Base-by-base conservation (phyloP, 2,329 filamentous ascomycete genomes). In the Acrodontium crateriforme region DNA sequence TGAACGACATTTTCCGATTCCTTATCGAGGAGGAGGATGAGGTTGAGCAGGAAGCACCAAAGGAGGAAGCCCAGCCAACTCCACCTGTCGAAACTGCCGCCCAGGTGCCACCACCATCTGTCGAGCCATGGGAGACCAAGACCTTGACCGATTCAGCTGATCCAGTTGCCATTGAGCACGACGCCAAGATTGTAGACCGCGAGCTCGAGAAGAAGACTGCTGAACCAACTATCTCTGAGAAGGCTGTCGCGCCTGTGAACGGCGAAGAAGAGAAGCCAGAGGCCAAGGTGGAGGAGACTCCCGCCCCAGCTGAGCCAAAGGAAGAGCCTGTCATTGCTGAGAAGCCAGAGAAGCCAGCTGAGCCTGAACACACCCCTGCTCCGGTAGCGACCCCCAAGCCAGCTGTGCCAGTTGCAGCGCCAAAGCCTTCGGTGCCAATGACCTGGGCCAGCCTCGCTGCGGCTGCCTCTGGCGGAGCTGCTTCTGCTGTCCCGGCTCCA, bases 1-100 rank as follows among this genome's bases (percentile, higher is more conserved):
- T 98, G 46, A 98, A 98, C 58, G 89, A 98, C 52, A 93, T 98
- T 54, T 83, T 95, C 64, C 73, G 89, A 45, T 95, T 91, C 59
- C 75, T 98, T 41, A 74, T 78, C 40, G 82, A 89, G 37, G 80
- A 87, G 45, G 69, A 69, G 22, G 84, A 94, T 36, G 81, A 73
- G 44, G 59, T 63, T 25, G 58, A 63, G 16, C 56, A 61, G 52
- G 42, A 46, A 29, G 49, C 55, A 20, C 53, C 58, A 24, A 28
- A 54, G 32, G 44, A 54, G 11, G 49, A 53, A 8, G 30, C 34
- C 11, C 30, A 47, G 18, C 15, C 22, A 13, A 34, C 42, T 18
- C 50, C 57, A 26, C 54, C 58, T 23, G 29, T 38, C n/a, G 37
- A 50, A 28, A 37, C 36, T 10, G 34, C 40, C 13, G 20, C 20